Base-by-base conservation (phyloP, 306 rosid genomes). In the Casuarina equisetifolia region DNA sequence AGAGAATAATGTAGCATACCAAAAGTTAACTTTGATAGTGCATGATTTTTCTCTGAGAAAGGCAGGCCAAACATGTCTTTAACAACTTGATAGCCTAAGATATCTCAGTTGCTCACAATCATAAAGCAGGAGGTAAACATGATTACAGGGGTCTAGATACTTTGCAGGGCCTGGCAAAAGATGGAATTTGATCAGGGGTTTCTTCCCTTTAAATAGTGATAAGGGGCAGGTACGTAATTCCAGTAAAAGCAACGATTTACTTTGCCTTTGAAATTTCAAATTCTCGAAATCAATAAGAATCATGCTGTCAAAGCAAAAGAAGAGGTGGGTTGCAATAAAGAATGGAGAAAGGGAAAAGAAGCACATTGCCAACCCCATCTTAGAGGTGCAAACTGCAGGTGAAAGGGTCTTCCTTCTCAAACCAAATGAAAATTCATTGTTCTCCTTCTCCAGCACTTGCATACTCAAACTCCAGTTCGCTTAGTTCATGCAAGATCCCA, bases 401-500 rank as follows among this genome's bases (percentile, higher is more conserved):
- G 40, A 80, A 76, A 25, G 58, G 45, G 80, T 79, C 82, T 66
- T 80, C 68, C 73, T 74, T 82, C 75, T 73, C 84, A 80, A 84
- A 87, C 83, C 92, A 89, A 83, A 91, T 93, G 97, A 91, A 87
- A 90, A 83, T 84, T 35, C 75, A 72, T 85, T 82, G 85, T 82
- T 78, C 80, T 67, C 90, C 83, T 81, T 84, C 88, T 83, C 84
- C 88, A 67, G 51, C 89, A 66, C 80, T 77, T 68, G 81, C 88
- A 8, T 81, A 76, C 68, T 86, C 49, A 40, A 9, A 3, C 49
- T 84, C 70, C 82, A 80, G 13, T 76, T 75, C 3, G 83, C 89
- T 81, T 74, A 87, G 93, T 91, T 93, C 93, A 93, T 93, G 97
- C 98, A 89, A 87, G 92, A 93, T 79, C 91, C 96, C 73, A 91